These are phyloP conservation scores for Metschnikowia colocasiae DNA, from an alignment of 805 yeast genomes.

Conservation along the genomic window DNA sequence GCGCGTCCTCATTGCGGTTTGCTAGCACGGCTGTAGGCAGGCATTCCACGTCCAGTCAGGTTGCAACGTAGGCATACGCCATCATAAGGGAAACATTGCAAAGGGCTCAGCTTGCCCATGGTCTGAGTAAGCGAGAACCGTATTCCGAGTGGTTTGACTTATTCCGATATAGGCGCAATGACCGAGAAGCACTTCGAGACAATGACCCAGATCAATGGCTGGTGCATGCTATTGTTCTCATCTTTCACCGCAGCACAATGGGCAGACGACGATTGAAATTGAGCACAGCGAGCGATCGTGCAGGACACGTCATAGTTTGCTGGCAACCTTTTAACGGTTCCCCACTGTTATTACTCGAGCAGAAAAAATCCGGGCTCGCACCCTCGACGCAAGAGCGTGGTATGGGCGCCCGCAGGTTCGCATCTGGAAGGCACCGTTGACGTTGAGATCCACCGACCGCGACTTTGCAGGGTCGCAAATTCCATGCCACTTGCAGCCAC, in stretches of 20 bases:
- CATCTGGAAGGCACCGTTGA: background rate
- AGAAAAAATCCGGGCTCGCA: background rate
- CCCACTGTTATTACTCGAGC: background rate
- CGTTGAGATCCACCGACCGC: background rate
- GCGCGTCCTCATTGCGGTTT: slow-evolving; percentile 1
- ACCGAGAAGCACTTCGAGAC: background rate
- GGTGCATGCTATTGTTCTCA: background rate
- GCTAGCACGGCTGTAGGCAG: background rate
- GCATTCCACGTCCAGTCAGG: no score
- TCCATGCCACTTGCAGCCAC: background rate
- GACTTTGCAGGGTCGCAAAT: background rate
- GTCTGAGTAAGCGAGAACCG: no score
- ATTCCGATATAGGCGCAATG: background rate
- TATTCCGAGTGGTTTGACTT: background rate
- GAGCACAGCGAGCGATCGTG: background rate
- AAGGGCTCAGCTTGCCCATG: no score
- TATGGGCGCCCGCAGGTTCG: background rate
- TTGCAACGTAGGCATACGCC: no score
- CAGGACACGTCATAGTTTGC: background rate
- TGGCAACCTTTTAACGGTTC: background rate
- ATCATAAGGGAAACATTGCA: no score
- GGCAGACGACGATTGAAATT: background rate
- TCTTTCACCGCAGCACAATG: background rate
- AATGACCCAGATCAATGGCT: background rate
- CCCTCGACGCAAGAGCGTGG: no score